A percentile compares a stretch with the other conserved stretches of the same genome.
phyloP scores from a whole-genome alignment of 371 early-diverging fungal genomes.

The Entomophthora muscae region DNA sequence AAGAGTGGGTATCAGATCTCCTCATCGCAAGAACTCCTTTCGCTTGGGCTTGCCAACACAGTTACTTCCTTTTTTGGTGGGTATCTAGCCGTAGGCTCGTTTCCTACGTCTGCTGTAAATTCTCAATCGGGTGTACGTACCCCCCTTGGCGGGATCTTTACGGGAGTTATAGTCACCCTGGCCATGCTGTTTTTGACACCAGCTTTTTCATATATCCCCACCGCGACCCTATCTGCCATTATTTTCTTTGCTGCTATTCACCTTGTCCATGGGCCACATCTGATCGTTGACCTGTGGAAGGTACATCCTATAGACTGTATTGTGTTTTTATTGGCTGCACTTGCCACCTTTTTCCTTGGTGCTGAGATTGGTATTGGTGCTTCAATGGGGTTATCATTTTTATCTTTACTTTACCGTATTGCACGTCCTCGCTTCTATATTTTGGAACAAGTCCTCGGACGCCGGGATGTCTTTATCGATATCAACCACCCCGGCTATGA shows the following conservation, averaged over 20 bases:
- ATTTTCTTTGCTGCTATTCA: slow-evolving; percentile 45
- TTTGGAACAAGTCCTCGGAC: slow-evolving; percentile 14
- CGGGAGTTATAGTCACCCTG: slow-evolving; percentile 46
- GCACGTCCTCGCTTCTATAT: slow-evolving; percentile 38
- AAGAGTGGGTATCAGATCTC: slow-evolving; percentile 28
- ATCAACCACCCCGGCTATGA: neutral
- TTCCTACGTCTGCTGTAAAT: slow-evolving; percentile 74
- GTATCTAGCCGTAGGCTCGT: slow-evolving; percentile 69
- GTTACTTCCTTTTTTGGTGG: slow-evolving; percentile 63
- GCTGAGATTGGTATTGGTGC: slow-evolving; percentile 48
- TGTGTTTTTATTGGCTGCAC: slow-evolving; percentile 24
- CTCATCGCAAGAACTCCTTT: slow-evolving; percentile 63
- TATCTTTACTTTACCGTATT: slow-evolving; percentile 42
- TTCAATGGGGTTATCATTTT: slow-evolving; percentile 34
- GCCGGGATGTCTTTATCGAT: slow-evolving; percentile 13
- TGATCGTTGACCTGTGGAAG: slow-evolving; percentile 13
- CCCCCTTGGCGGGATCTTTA: slow-evolving; percentile 55
- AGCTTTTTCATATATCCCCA: slow-evolving; percentile 67
- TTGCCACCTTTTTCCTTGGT: slow-evolving; percentile 41
- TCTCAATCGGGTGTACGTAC: slow-evolving; percentile 57
- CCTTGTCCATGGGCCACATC: slow-evolving; percentile 9
- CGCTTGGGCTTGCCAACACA: slow-evolving; percentile 66
- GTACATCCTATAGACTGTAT: slow-evolving; percentile 29
- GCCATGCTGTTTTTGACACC: slow-evolving; percentile 58
- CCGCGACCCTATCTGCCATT: slow-evolving; percentile 51